Conservation (phyloP, 176 grass and related monocot species). For the Pharus latifolius region DNA sequence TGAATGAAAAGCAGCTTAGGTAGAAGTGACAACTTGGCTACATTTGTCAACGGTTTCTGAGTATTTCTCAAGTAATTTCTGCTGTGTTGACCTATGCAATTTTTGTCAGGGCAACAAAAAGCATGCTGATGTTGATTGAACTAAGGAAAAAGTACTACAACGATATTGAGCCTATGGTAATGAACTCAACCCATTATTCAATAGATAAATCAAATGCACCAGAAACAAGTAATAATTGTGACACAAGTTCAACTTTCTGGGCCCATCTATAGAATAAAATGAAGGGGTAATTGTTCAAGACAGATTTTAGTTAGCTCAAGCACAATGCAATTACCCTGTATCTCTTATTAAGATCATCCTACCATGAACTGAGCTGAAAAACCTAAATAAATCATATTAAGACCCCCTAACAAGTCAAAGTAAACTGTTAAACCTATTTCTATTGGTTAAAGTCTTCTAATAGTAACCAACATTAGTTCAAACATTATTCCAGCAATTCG, state of each 20-base stretch:
- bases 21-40: neutral
- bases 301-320: neutral
- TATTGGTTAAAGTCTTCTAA: no score
- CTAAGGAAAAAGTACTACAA: neutral
- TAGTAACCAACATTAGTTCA: no score
- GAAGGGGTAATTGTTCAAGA: neutral
- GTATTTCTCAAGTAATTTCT: neutral
- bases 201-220: neutral
- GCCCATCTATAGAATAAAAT: neutral
- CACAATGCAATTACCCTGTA: neutral
- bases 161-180: neutral
- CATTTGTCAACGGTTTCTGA: neutral
- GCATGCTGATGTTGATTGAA: neutral
- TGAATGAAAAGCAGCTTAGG: neutral
- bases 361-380: neutral
- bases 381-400: neutral
- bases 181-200: neutral
- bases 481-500: no score
- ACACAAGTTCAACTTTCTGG: neutral
- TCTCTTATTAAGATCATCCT: neutral
- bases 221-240: neutral
- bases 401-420: neutral
- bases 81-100: neutral
- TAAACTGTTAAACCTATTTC: conserved; percentile 9
- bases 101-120: neutral